These are phyloP conservation scores for Nitzschia palea DNA, from an alignment of 108 stramenopile genomes.

Conservation along the genomic window DNA sequence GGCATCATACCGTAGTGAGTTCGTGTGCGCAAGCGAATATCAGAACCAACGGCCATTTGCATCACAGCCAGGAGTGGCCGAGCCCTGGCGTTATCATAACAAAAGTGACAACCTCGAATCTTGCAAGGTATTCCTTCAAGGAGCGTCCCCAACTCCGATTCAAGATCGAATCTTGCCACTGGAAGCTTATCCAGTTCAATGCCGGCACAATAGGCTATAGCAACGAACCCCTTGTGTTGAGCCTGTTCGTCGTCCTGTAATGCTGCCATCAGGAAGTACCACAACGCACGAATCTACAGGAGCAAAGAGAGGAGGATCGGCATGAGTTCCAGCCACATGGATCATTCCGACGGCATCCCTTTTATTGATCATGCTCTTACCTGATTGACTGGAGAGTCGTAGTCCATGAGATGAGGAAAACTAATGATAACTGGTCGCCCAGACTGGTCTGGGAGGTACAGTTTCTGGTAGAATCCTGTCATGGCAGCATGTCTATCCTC, in stretches of 20 bases:
- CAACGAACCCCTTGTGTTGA: constrained; percentile 5
- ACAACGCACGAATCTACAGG: constrained; percentile 1
- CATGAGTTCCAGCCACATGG: no score
- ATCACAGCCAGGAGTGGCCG: constrained; percentile 5
- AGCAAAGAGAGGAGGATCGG: not conserved
- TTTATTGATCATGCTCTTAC: no score
- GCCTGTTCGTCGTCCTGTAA: constrained; percentile 3
- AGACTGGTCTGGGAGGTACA: constrained; percentile 9
- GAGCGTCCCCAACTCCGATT: not conserved
- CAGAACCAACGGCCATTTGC: constrained; percentile 7
- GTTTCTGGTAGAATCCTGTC: not conserved
- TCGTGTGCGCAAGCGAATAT: not conserved
- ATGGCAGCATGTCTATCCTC: not conserved
- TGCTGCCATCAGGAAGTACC: constrained; percentile 12
- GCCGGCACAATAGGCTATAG: not conserved
- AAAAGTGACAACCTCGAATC: constrained; percentile 9
- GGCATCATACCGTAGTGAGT: constrained; percentile 3
- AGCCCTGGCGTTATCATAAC: not conserved
- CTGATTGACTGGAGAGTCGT: constrained; percentile 3
- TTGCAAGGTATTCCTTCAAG: not conserved
- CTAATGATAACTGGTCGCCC: constrained; percentile 14
- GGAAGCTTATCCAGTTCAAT: not conserved
- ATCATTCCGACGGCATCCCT: no score
- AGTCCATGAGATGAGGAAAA: not conserved
- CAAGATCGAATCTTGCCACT: not conserved